A percentile compares a stretch with the other conserved stretches of the same genome.
These are phyloP conservation scores for Prunus kanzakura DNA, from an alignment of 306 rosid species.

Conservation along the genomic window DNA sequence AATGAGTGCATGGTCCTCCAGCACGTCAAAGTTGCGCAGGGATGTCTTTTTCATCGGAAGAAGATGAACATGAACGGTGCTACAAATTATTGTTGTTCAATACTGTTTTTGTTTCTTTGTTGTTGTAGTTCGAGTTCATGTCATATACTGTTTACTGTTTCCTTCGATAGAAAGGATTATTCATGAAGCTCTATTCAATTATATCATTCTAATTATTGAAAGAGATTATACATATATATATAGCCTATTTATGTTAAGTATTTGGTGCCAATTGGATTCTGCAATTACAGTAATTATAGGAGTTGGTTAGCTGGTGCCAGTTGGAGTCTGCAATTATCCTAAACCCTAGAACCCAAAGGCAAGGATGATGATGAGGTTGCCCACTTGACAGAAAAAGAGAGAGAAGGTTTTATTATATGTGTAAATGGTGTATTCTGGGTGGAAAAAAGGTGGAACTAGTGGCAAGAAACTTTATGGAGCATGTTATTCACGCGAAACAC, in stretches of 20 bases:
- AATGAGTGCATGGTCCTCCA: conserved; percentile 48
- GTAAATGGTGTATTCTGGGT: conserved; percentile 13
- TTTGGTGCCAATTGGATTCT: conserved; percentile 19
- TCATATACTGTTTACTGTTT: neutral
- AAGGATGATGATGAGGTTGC: conserved; percentile 16
- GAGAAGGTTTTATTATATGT: conserved; percentile 7
- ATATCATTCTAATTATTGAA: conserved; percentile 6
- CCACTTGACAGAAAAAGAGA: conserved; percentile 3
- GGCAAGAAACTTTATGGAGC: conserved; percentile 40
- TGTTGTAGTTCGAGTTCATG: conserved; percentile 19
- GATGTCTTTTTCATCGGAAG: conserved; percentile 33
- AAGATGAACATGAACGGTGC: conserved; percentile 23
- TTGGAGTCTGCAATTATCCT: conserved; percentile 9
- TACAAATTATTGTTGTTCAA: conserved; percentile 21
- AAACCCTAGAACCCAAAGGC: conserved; percentile 3
- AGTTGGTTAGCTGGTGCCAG: conserved; percentile 22
- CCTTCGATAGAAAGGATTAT: conserved; percentile 10
- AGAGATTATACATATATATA: neutral
- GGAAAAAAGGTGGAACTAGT: conserved; percentile 27
- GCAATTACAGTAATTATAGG: conserved; percentile 7
- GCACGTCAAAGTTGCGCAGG: conserved; percentile 31
- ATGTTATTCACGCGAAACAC: conserved; percentile 26
- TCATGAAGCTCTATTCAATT: neutral
- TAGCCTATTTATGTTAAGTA: neutral
- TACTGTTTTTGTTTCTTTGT: conserved; percentile 29